A percentile compares a stretch with the other conserved stretches of the same genome.
These are phyloP conservation scores for Saccharomyces hybrid DNA, from an alignment of 1,139 yeast genomes.

Conservation along the genomic window DNA sequence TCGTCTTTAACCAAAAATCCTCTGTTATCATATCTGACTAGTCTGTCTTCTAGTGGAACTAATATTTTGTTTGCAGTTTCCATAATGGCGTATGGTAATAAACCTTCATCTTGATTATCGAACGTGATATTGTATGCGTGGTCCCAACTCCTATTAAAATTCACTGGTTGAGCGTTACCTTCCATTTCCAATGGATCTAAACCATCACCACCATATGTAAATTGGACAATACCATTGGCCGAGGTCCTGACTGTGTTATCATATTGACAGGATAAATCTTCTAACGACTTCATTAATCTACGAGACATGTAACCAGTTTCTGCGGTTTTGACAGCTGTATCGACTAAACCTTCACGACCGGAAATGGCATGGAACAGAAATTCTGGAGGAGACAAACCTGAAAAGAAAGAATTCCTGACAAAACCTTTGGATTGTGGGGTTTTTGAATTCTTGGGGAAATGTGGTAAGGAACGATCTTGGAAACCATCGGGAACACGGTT, in stretches of 20 bases:
- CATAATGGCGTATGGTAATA: conserved; percentile 65
- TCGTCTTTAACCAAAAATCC: conserved; percentile 48
- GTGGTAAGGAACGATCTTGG: conserved; percentile 97
- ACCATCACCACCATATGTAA: conserved; percentile 98
- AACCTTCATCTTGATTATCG: conserved; percentile 44
- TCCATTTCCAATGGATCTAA: conserved; percentile 98
- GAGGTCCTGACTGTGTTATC: conserved; percentile 94
- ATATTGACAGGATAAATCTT: conserved; percentile 88
- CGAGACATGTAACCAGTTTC: conserved; percentile 99
- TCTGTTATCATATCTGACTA: conserved; percentile 63
- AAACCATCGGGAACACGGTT: conserved; percentile 99
- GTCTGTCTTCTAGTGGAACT: conserved; percentile 49
- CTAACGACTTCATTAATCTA: conserved; percentile 95
- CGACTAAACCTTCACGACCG: conserved; percentile 98
- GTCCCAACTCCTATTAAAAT: conserved; percentile 90
- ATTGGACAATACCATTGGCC: conserved; percentile 92
- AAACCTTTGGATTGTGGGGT: conserved; percentile 98
- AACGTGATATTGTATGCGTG: conserved; percentile 75
- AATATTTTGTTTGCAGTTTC: conserved; percentile 50
- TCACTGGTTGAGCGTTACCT: conserved; percentile 95
- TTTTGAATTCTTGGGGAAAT: conserved; percentile 89
- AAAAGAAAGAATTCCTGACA: conserved; percentile 88
- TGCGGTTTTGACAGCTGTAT: conserved; percentile 98
- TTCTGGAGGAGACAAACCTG: conserved; percentile 94
- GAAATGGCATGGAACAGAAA: conserved; percentile 97